Evolutionary conservation across 2,329 filamentous ascomycete genomes (phyloP).

Genomic region (Botrytis deweyae): DNA sequence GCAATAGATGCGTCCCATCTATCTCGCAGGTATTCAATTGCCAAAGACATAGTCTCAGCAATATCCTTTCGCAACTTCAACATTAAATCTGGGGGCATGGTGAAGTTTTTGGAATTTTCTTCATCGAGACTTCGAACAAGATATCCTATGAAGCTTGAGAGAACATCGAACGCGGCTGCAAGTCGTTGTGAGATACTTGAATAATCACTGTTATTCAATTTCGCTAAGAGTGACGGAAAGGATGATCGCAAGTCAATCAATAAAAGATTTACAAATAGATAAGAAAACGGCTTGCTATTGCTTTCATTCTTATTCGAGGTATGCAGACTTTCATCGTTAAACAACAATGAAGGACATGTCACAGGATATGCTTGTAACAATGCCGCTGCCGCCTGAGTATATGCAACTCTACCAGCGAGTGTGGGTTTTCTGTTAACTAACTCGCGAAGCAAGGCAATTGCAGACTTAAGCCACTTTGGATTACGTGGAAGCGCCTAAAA

Average conservation of each 20-base stretch:
- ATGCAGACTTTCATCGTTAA: slow-evolving; percentile 44
- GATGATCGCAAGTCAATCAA: slow-evolving; percentile 65
- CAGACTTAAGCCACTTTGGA: slow-evolving; percentile 53
- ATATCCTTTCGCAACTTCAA: slow-evolving; percentile 60
- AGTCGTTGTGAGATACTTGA: slow-evolving; percentile 51
- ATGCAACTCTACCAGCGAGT: slow-evolving; percentile 54
- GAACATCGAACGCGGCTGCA: slow-evolving; percentile 60
- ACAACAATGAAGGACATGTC: slow-evolving; percentile 50
- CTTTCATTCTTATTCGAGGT: slow-evolving; percentile 24
- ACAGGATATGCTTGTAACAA: slow-evolving; percentile 56
- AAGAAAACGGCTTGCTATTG: slow-evolving; percentile 55
- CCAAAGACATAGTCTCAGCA: slow-evolving; percentile 61
- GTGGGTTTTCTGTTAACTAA: slow-evolving; percentile 57
- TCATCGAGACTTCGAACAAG: slow-evolving; percentile 56
- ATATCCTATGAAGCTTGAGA: slow-evolving; percentile 58
- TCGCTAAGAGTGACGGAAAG: slow-evolving; percentile 57
- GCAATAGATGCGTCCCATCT: slow-evolving; percentile 67
- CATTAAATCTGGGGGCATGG: slow-evolving; percentile 57
- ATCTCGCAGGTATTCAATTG: slow-evolving; percentile 66
- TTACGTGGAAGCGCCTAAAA: slow-evolving; percentile 49
- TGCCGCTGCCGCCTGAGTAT: slow-evolving; percentile 57
- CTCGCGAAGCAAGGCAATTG: slow-evolving; percentile 51
- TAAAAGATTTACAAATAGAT: slow-evolving; percentile 62
- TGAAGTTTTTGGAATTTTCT: slow-evolving; percentile 40
- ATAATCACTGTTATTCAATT: slow-evolving; percentile 58